These are phyloP conservation scores for Yarrowia sp. DNA, from an alignment of 805 yeast species.

Conservation along the genomic window DNA sequence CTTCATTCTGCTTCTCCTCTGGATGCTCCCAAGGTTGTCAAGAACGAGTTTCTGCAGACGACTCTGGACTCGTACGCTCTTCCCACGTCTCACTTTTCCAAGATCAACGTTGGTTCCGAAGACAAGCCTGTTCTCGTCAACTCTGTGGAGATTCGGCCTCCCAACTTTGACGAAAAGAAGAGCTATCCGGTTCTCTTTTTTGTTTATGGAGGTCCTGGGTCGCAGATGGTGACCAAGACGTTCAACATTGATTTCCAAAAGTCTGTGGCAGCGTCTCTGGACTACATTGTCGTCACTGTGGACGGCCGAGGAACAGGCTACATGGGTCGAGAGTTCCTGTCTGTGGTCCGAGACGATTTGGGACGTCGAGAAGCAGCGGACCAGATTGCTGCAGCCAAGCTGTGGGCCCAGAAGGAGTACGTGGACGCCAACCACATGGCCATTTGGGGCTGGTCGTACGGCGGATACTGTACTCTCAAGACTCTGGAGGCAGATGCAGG, in stretches of 20 bases:
- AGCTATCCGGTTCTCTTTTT: constrained; percentile 84
- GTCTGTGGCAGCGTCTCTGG: constrained; percentile 69
- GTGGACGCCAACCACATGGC: constrained; percentile 70
- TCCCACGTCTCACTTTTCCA: constrained; percentile 56
- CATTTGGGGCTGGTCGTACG: constrained; percentile 98
- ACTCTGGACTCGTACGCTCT: constrained; percentile 45
- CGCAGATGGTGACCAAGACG: constrained; percentile 69
- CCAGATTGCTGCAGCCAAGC: constrained; percentile 78
- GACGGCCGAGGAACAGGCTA: constrained; percentile 97
- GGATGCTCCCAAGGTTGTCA: constrained; percentile 36
- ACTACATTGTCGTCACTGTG: constrained; percentile 86
- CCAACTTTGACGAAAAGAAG: constrained; percentile 54
- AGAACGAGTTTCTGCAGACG: constrained; percentile 34
- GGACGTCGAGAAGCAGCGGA: constrained; percentile 83
- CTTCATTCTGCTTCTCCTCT: constrained; percentile 42
- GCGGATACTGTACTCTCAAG: constrained; percentile 89
- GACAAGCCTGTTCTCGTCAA: constrained; percentile 46
- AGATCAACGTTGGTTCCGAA: constrained; percentile 43
- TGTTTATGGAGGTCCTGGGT: constrained; percentile 95
- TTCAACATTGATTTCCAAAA: constrained; percentile 67
- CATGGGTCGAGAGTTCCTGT: constrained; percentile 74
- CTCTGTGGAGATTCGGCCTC: constrained; percentile 73
- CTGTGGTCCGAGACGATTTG: constrained; percentile 72
- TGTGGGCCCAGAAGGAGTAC: constrained; percentile 60
- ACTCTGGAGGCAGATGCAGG: constrained; percentile 80